These are phyloP conservation scores for Nicotiana tabacum DNA, from an alignment of 257 asterid species.

Conservation along the genomic window DNA sequence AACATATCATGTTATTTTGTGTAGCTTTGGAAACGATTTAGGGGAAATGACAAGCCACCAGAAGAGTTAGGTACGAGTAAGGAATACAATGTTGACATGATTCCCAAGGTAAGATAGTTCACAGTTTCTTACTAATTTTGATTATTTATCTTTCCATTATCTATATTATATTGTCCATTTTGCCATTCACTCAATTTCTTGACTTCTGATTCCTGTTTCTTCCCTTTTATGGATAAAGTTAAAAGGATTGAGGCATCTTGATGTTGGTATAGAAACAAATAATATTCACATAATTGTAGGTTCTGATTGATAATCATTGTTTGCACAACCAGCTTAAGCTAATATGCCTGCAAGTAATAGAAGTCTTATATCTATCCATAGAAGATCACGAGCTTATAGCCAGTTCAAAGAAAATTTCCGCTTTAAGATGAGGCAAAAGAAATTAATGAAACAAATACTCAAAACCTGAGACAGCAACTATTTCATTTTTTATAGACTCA, in stretches of 20 bases:
- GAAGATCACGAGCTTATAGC: neutral
- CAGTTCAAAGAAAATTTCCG: neutral
- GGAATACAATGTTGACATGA: constrained; percentile 97
- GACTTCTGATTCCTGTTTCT: neutral
- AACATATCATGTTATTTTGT: neutral
- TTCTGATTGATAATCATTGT: neutral
- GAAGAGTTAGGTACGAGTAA: constrained; percentile 76
- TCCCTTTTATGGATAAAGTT: neutral
- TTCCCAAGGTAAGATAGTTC: constrained; percentile 64
- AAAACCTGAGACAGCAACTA: neutral
- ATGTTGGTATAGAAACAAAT: neutral
- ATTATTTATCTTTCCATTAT: neutral
- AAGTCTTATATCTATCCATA: neutral
- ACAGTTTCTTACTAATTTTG: neutral
- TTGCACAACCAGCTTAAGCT: neutral
- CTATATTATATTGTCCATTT: neutral
- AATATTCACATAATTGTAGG: neutral
- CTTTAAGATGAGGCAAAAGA: neutral
- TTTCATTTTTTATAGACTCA: neutral
- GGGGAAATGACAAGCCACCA: constrained; percentile 70
- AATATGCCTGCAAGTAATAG: neutral
- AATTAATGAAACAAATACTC: neutral
- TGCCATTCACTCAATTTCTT: neutral
- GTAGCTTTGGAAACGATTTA: constrained; percentile 94
- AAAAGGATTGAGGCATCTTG: neutral